Percentiles rank a stretch among this genome's conserved stretches.
phyloP scores from a whole-genome alignment of 2,329 filamentous ascomycete genomes.

The Colletotrichum liaoningense region DNA sequence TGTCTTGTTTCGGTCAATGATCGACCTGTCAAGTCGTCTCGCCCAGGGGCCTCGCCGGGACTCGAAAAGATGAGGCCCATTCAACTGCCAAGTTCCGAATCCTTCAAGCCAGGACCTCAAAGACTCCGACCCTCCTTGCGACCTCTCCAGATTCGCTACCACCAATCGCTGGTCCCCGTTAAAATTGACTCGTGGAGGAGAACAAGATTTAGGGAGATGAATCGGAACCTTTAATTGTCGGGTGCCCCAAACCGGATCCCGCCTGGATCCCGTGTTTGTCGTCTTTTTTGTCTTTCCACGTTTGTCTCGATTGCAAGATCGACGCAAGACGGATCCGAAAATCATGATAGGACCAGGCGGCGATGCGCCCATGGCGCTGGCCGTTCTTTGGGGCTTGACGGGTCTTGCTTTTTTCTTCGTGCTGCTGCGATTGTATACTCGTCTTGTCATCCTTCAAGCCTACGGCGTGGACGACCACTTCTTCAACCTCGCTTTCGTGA shows the following conservation, averaged over 20 bases:
- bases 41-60: constrained; percentile 1
- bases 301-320: constrained; percentile 6
- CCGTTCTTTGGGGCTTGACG: constrained; percentile 44
- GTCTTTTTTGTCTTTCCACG: not conserved
- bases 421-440: constrained; percentile 49
- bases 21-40: constrained; percentile 18
- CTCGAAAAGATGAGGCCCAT: constrained; percentile 5
- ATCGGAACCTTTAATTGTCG: constrained; percentile 17
- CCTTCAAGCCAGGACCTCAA: not conserved
- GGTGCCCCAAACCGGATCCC: constrained; percentile 2
- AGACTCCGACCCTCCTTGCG: not conserved
- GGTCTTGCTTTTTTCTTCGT: constrained; percentile 44
- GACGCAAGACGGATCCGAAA: not conserved
- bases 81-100: constrained; percentile 2
- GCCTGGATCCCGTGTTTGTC: not conserved
- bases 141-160: constrained; percentile 5
- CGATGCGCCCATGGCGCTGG: constrained; percentile 33
- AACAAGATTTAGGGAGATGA: constrained; percentile 11
- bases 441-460: constrained; percentile 35
- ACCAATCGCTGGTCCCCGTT: not conserved
- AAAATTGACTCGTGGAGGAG: constrained; percentile 8
- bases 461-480: constrained; percentile 35
- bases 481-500: constrained; percentile 30
- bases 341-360: constrained; percentile 35
- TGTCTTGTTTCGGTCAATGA: constrained; percentile 11